These are phyloP conservation scores for Phalaenopsis equestris DNA, from an alignment of 106 monocot genomes.

Conservation along the genomic window DNA sequence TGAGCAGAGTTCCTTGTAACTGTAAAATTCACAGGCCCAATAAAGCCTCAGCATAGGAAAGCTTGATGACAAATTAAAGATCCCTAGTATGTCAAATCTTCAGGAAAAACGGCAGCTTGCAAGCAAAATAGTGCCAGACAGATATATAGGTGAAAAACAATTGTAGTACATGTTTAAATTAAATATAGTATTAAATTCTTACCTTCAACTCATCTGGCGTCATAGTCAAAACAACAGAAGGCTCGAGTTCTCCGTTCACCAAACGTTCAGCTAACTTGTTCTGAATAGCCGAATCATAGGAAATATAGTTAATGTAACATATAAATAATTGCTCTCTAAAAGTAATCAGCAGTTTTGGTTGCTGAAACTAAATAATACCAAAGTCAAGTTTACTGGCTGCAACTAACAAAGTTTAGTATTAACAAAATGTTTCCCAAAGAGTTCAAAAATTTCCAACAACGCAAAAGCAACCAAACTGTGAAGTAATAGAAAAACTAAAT, in stretches of 20 bases:
- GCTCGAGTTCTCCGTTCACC: constrained; percentile 52
- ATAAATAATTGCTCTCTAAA: neutral
- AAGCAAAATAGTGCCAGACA: neutral
- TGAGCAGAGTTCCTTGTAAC: neutral
- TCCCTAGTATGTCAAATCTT: neutral
- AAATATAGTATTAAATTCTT: neutral
- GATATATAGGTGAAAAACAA: neutral
- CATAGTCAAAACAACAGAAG: constrained; percentile 47
- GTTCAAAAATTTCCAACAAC: neutral
- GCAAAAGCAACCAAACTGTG: neutral
- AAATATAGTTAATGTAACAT: neutral
- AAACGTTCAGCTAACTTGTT: constrained; percentile 55
- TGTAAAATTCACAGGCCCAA: neutral
- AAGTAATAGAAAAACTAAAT: neutral
- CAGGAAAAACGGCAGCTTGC: neutral
- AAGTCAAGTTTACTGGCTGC: neutral
- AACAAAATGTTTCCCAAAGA: neutral
- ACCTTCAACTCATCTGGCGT: constrained; percentile 73
- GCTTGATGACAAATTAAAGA: neutral
- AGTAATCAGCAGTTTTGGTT: neutral
- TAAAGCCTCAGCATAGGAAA: neutral
- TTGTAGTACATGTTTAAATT: neutral
- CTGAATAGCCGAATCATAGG: constrained; percentile 13
- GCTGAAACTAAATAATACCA: neutral
- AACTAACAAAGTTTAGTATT: neutral